Percentiles rank a stretch among this genome's conserved stretches.
These are phyloP conservation scores for Fusarium pininemorale DNA, from an alignment of 2,329 filamentous ascomycete genomes.

Conservation along the genomic window DNA sequence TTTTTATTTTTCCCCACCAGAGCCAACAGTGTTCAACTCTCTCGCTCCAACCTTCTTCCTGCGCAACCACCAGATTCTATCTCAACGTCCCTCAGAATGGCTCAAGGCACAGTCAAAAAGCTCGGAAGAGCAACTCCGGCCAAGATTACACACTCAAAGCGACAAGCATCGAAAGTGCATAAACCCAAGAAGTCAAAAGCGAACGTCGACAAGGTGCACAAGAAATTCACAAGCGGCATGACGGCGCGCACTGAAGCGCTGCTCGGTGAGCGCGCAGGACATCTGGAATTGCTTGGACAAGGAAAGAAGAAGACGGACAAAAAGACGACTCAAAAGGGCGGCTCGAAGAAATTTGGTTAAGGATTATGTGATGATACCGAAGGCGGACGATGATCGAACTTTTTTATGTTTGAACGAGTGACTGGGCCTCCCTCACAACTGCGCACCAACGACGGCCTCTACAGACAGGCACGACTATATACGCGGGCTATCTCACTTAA, in stretches of 20 bases:
- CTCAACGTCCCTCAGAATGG: slow-evolving; percentile 53
- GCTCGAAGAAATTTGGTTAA: slow-evolving; percentile 66
- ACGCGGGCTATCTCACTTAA: not conserved
- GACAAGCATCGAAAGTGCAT: slow-evolving; percentile 55
- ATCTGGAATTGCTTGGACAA: slow-evolving; percentile 68
- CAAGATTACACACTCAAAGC: slow-evolving; percentile 54
- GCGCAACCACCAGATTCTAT: not conserved
- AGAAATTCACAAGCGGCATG: slow-evolving; percentile 65
- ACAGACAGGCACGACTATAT: not conserved
- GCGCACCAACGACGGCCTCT: not conserved
- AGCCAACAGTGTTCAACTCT: slow-evolving; percentile 2
- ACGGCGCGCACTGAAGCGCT: slow-evolving; percentile 64
- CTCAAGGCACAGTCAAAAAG: slow-evolving; percentile 64
- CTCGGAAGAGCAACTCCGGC: slow-evolving; percentile 52
- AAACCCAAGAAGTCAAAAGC: slow-evolving; percentile 60
- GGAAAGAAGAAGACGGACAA: slow-evolving; percentile 61
- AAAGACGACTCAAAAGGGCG: slow-evolving; percentile 56
- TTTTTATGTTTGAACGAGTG: not conserved
- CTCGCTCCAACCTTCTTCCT: slow-evolving; percentile 47
- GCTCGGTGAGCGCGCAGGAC: slow-evolving; percentile 67
- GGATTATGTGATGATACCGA: not conserved
- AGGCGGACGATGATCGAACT: slow-evolving; percentile 8
- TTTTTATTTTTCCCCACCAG: slow-evolving; percentile 26
- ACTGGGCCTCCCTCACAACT: not conserved
- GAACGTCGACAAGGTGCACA: slow-evolving; percentile 62